phyloP scores from a whole-genome alignment of 208 protist genomes.

The Acanthamoeba royreba region DNA sequence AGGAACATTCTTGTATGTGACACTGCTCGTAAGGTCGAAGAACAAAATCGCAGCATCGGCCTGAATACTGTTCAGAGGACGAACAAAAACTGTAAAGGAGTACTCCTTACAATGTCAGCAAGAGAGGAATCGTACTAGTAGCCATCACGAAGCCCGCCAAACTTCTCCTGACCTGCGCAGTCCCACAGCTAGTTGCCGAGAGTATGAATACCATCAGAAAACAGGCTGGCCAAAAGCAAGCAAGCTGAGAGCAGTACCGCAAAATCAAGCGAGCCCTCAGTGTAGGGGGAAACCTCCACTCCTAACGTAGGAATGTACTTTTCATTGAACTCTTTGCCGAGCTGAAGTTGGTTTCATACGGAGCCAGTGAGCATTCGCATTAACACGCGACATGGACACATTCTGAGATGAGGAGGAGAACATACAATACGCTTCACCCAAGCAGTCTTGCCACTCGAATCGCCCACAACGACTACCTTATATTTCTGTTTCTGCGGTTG shows the following conservation, averaged over 20 bases:
- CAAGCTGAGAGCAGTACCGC: too few relatives aligned
- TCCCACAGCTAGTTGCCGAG: conserved; percentile 91
- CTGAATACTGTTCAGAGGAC: conserved; percentile 81
- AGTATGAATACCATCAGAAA: neutral
- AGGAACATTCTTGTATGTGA: conserved; percentile 99
- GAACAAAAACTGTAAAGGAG: neutral
- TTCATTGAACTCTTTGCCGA: neutral
- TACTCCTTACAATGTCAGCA: neutral
- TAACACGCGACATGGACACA: too few relatives aligned
- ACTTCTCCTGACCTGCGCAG: conserved; percentile 98
- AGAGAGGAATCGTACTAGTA: conserved; percentile 90
- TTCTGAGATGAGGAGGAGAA: too few relatives aligned
- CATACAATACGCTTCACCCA: too few relatives aligned
- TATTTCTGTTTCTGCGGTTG: too few relatives aligned
- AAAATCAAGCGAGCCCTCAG: too few relatives aligned
- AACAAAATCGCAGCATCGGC: conserved; percentile 99
- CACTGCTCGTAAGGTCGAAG: conserved; percentile 99
- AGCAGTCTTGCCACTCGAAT: too few relatives aligned
- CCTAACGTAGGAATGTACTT: neutral
- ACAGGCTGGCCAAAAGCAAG: too few relatives aligned
- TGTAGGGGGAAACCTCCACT: neutral
- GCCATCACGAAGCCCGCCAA: conserved; percentile 98
- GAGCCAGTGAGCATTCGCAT: too few relatives aligned
- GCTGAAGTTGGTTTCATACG: too few relatives aligned
- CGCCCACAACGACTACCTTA: too few relatives aligned